Conservation (phyloP, 768 basidiomycete genomes). For the Psilocybe subaeruginosa region DNA sequence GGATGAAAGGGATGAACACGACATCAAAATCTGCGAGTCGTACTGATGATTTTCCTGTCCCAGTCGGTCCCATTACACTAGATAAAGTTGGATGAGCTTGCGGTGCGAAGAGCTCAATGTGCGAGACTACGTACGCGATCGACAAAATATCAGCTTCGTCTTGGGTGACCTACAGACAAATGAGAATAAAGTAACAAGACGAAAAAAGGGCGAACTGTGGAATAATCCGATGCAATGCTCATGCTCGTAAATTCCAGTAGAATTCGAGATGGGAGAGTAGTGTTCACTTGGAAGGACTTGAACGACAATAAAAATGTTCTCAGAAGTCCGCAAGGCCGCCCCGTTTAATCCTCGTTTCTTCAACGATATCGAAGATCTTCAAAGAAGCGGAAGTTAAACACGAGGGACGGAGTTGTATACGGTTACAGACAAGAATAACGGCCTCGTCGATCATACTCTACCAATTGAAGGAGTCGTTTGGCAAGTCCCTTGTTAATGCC, state of each 20-base stretch:
- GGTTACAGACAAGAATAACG: not conserved
- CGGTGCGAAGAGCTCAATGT: no score
- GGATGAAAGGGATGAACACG: not conserved
- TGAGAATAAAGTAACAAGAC: not conserved
- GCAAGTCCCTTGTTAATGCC: no score
- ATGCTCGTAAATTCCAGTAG: not conserved
- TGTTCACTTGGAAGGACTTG: not conserved
- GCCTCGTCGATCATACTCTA: not conserved
- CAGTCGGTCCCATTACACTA: conserved; percentile 43
- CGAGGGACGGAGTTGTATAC: not conserved
- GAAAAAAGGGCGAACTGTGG: not conserved
- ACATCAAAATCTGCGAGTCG: not conserved
- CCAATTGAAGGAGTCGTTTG: no score
- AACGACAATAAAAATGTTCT: not conserved
- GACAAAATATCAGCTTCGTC: conserved; percentile 13
- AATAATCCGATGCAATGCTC: conserved; percentile 1
- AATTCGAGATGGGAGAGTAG: not conserved
- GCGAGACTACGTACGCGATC: conserved; percentile 16
- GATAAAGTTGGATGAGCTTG: no score
- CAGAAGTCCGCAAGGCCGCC: conserved; percentile 10
- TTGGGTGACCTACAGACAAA: conserved; percentile 10
- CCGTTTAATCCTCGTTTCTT: conserved; percentile 13
- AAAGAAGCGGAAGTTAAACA: not conserved
- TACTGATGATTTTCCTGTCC: conserved; percentile 42
- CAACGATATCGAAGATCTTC: not conserved